Evolutionary conservation across 768 basidiomycete genomes (phyloP).

Genomic region (Leucocoprinus sp.): DNA sequence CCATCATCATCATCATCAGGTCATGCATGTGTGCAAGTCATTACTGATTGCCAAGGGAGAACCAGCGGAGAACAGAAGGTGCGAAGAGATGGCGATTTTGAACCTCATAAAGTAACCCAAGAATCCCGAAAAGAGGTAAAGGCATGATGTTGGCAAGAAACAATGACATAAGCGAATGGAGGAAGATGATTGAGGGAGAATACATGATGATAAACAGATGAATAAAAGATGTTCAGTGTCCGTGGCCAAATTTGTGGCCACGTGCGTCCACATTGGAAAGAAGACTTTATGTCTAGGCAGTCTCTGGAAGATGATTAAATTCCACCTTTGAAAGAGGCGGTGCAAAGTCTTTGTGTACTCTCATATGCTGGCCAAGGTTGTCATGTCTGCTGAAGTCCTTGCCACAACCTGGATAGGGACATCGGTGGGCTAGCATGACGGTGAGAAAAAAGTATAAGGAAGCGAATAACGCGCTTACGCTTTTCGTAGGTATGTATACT

Average conservation of each 20-base stretch:
- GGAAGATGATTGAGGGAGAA: background rate
- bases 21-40: background rate
- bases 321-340: constrained; percentile 21
- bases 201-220: background rate
- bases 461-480: constrained; percentile 43
- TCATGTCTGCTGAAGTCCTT: constrained; percentile 85
- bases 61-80: background rate
- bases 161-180: background rate
- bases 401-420: constrained; percentile 70
- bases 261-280: constrained; percentile 12
- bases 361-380: constrained; percentile 84
- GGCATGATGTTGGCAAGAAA: too few species aligned
- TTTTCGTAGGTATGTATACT: constrained; percentile 91
- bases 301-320: constrained; percentile 9
- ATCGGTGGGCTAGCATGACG: constrained; percentile 56
- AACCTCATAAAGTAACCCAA: too few species aligned
- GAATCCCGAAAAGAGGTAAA: too few species aligned
- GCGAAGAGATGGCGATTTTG: background rate
- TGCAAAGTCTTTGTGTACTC: constrained; percentile 60
- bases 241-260: too few species aligned
- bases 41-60: background rate
- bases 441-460: constrained; percentile 12
- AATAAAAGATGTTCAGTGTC: background rate
- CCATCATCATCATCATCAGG: background rate
- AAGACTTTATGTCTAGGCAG: too few species aligned